These are phyloP conservation scores for Kalanchoe fedtschenkoi DNA, from an alignment of 164 flowering plant genomes.

Conservation along the genomic window DNA sequence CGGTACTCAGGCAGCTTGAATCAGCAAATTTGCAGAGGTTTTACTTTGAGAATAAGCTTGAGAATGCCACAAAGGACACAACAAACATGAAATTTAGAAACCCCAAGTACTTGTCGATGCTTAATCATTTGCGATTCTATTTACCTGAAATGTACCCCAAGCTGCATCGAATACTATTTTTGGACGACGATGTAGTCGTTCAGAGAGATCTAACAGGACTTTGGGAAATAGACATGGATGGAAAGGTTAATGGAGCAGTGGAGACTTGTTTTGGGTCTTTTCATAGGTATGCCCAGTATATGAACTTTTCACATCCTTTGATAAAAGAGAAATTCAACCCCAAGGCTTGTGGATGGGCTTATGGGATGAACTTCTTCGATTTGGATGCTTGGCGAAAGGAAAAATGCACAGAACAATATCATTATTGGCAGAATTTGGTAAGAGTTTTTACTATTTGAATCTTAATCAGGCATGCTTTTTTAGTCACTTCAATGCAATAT, in stretches of 20 bases:
- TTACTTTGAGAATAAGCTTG: conserved; percentile 39
- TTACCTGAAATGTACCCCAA: conserved; percentile 42
- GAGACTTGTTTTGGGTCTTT: conserved; percentile 48
- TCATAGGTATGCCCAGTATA: conserved; percentile 44
- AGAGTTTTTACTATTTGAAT: background rate
- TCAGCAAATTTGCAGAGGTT: conserved; percentile 37
- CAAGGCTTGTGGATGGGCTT: conserved; percentile 47
- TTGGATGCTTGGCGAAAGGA: conserved; percentile 44
- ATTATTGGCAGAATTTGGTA: conserved; percentile 46
- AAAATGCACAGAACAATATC: conserved; percentile 40
- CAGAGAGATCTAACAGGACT: conserved; percentile 36
- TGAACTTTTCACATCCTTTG: conserved; percentile 43
- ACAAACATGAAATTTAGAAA: conserved; percentile 44
- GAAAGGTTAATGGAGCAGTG: conserved; percentile 43
- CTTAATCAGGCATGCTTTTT: background rate
- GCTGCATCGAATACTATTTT: conserved; percentile 31
- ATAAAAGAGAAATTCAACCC: conserved; percentile 40
- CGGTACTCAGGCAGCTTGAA: conserved; percentile 33
- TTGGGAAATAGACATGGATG: conserved; percentile 51
- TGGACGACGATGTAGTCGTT: conserved; percentile 43
- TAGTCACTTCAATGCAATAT: background rate
- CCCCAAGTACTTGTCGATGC: conserved; percentile 37
- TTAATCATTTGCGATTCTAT: conserved; percentile 41
- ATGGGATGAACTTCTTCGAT: conserved; percentile 48
- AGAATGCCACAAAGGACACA: conserved; percentile 41